Evolutionary conservation across 1,284 basidiomycete species (phyloP).

Genomic region (Boletus albobrunnescens): DNA sequence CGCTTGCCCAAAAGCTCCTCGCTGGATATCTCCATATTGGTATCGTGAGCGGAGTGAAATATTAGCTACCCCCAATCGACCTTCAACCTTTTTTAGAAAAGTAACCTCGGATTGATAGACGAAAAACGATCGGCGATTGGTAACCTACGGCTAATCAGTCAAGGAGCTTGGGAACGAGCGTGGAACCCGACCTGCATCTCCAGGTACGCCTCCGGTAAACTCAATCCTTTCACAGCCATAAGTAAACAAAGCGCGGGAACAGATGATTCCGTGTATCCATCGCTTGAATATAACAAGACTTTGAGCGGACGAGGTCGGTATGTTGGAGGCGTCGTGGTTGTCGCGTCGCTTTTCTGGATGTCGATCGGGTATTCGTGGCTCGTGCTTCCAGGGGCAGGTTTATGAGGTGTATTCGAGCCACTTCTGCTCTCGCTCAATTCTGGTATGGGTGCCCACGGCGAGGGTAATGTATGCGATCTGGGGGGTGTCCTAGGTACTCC

Average conservation of each 20-base stretch:
- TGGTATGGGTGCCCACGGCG: slow-evolving; percentile 27
- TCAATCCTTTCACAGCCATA: slow-evolving; percentile 73
- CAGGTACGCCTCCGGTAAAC: slow-evolving; percentile 86
- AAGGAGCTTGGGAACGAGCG: neutral
- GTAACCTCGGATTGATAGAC: slow-evolving; percentile 83
- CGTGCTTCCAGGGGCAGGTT: neutral
- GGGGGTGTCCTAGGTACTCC: slow-evolving; percentile 12
- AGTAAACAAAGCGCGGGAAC: slow-evolving; percentile 84
- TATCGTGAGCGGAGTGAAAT: slow-evolving; percentile 25
- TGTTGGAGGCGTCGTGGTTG: slow-evolving; percentile 7
- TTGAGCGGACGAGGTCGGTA: slow-evolving; percentile 56
- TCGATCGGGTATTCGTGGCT: slow-evolving; percentile 17
- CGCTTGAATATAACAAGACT: slow-evolving; percentile 70
- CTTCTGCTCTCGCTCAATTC: slow-evolving; percentile 16
- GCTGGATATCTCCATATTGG: slow-evolving; percentile 23
- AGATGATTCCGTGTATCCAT: slow-evolving; percentile 88
- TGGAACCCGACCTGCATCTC: slow-evolving; percentile 56
- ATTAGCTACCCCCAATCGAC: slow-evolving; percentile 38
- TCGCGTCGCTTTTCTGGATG: slow-evolving; percentile 5
- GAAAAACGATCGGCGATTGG: slow-evolving; percentile 81
- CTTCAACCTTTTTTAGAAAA: slow-evolving; percentile 75
- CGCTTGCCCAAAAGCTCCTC: slow-evolving; percentile 14
- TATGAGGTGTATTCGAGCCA: slow-evolving; percentile 15
- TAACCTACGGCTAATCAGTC: slow-evolving; percentile 38
- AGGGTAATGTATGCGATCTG: slow-evolving; percentile 10